Evolutionary conservation across 768 basidiomycete species (phyloP).

Genomic region (Suillus alpinus): DNA sequence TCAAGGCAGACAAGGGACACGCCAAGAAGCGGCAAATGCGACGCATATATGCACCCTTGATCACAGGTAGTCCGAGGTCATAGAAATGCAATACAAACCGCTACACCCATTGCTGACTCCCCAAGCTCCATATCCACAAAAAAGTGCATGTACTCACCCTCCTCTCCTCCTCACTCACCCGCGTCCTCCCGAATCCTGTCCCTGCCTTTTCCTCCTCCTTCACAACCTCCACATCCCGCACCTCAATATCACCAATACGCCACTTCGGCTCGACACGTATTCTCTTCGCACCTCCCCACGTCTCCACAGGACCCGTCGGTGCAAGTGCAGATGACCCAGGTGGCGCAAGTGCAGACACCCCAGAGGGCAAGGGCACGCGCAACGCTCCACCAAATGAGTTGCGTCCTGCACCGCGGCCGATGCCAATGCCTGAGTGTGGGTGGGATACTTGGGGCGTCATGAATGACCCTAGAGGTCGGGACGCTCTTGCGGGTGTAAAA

Average conservation of each 20-base stretch:
- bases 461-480: constrained; percentile 35
- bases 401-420: constrained; percentile 16
- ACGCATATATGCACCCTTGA: not conserved
- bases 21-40: not conserved
- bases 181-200: not conserved
- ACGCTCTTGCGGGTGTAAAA: constrained; percentile 11
- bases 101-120: not conserved
- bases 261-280: constrained; percentile 50
- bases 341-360: constrained; percentile 1
- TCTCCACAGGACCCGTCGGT: constrained; percentile 31
- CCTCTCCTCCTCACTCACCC: constrained; percentile 15
- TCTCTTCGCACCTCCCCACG: constrained; percentile 26
- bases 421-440: constrained; percentile 1
- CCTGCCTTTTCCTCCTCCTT: constrained; percentile 11
- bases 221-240: not conserved
- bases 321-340: not conserved
- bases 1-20: not conserved
- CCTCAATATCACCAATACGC: constrained; percentile 51
- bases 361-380: constrained; percentile 2
- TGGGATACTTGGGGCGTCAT: constrained; percentile 55
- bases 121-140: not conserved
- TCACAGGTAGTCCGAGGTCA: not conserved
- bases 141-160: constrained; percentile 6
- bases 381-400: constrained; percentile 42
- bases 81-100: not conserved